A percentile compares a stretch with the other conserved stretches of the same genome.
phyloP scores from a whole-genome alignment of 1,284 basidiomycete species.

The Xerocomus tenax region DNA sequence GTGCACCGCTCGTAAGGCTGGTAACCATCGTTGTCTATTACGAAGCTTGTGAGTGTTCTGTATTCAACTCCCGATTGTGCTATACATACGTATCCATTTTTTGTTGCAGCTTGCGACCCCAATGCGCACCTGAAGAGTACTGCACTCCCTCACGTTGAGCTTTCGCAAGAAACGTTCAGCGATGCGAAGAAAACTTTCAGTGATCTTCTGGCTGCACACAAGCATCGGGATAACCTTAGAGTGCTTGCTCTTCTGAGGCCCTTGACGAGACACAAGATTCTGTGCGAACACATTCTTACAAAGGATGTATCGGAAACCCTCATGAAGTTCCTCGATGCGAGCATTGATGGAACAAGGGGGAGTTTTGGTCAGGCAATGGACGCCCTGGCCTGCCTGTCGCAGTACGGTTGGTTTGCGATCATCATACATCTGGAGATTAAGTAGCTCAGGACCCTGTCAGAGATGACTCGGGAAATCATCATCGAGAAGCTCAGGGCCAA shows the following conservation, averaged over 20 bases:
- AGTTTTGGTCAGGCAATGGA: constrained; percentile 20
- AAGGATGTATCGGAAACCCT: constrained; percentile 12
- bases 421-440: neutral
- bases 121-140: neutral
- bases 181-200: constrained; percentile 7
- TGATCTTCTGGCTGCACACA: constrained; percentile 7
- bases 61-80: neutral
- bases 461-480: constrained; percentile 4
- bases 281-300: constrained; percentile 15
- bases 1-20: constrained; percentile 15
- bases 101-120: constrained; percentile 10
- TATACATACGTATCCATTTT: neutral
- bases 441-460: constrained; percentile 9
- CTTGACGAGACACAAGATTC: constrained; percentile 12
- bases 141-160: neutral
- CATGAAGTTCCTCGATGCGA: constrained; percentile 12
- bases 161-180: neutral
- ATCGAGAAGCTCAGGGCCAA: constrained; percentile 5
- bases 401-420: constrained; percentile 14
- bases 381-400: constrained; percentile 15
- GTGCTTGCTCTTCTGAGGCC: constrained; percentile 22
- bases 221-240: constrained; percentile 16
- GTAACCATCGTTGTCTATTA: constrained; percentile 23
- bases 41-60: constrained; percentile 18
- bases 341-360: neutral